These are phyloP conservation scores for Phoma sp. DNA, from an alignment of 2,329 filamentous ascomycete genomes.

Conservation along the genomic window DNA sequence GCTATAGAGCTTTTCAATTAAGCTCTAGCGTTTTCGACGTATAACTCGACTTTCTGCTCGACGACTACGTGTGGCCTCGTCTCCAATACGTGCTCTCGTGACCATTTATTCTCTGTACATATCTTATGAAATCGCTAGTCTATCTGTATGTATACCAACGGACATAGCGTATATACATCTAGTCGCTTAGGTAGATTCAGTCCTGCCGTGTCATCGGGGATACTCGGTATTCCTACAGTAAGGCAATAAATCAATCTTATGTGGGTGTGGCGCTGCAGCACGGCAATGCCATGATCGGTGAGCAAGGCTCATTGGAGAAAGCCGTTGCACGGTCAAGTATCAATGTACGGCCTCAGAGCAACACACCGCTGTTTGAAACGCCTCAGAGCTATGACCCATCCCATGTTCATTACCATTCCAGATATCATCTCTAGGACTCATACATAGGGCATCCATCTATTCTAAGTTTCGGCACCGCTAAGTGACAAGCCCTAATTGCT, in stretches of 20 bases:
- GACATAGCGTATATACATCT: no score
- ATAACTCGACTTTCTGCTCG: no score
- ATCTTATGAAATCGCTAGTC: background rate
- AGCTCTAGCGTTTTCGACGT: background rate
- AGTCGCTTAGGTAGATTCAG: no score
- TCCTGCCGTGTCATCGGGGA: no score
- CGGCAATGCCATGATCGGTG: conserved; percentile 4
- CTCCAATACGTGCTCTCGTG: background rate
- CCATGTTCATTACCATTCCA: background rate
- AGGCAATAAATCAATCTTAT: background rate
- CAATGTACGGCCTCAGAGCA: background rate
- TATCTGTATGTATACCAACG: background rate
- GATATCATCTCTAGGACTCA: background rate
- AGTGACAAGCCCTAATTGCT: background rate
- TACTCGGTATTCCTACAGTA: background rate
- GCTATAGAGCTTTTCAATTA: conserved; percentile 44
- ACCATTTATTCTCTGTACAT: background rate
- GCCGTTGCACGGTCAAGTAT: background rate
- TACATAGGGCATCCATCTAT: no score
- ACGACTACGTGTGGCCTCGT: background rate
- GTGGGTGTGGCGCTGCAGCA: background rate
- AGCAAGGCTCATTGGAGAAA: background rate
- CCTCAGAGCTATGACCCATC: background rate
- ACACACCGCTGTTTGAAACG: conserved; percentile 1
- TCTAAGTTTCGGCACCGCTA: no score